Conservation (phyloP, 768 basidiomycete genomes). For the Naganishia friedmannii region DNA sequence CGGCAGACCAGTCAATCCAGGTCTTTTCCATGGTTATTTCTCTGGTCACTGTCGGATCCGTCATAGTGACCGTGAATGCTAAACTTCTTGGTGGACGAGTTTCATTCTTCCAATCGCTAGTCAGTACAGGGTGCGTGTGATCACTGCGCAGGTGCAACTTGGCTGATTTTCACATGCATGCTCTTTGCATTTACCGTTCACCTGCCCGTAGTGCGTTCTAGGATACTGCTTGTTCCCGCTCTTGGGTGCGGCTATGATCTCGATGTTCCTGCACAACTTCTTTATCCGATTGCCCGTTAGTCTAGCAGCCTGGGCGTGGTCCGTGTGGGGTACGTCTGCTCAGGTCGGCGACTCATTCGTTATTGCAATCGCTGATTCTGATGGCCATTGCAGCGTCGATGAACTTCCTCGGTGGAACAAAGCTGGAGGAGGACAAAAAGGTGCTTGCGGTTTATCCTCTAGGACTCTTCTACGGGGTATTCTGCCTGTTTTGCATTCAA, state of each 20-base stretch:
- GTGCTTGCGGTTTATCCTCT: constrained; percentile 94
- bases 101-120: constrained; percentile 90
- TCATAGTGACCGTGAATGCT: constrained; percentile 91
- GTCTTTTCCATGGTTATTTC: constrained; percentile 93
- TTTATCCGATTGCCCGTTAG: constrained; percentile 85
- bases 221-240: constrained; percentile 95
- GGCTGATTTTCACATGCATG: not conserved
- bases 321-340: constrained; percentile 79
- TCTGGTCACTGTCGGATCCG: constrained; percentile 82
- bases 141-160: not conserved
- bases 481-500: constrained; percentile 47
- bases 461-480: constrained; percentile 84
- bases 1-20: constrained; percentile 73
- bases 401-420: constrained; percentile 92
- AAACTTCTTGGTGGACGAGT: constrained; percentile 61
- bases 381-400: constrained; percentile 65
- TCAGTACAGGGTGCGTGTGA: constrained; percentile 25
- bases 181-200: not conserved
- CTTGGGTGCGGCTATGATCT: constrained; percentile 80
- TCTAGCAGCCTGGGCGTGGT: constrained; percentile 87
- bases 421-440: constrained; percentile 84
- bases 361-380: not conserved
- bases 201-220: constrained; percentile 64
- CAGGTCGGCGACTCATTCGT: constrained; percentile 2
- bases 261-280: constrained; percentile 73